Conservation (phyloP, 164 flowering plant genomes). For the Santalum album region DNA sequence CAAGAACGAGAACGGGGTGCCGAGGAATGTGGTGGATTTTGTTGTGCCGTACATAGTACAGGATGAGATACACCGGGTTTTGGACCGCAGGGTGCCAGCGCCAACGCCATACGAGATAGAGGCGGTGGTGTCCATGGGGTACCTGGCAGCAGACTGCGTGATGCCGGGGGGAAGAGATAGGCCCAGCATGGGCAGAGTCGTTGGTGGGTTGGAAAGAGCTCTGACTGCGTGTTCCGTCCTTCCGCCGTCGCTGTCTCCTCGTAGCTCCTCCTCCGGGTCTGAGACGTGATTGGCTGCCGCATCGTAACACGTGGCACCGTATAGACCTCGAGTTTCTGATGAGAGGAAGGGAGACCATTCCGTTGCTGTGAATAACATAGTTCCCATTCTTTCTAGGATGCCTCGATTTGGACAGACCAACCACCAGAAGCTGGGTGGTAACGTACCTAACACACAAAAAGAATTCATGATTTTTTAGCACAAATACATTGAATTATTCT, state of each 20-base stretch:
- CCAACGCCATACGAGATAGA: slow-evolving; percentile 83
- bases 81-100: slow-evolving; percentile 55
- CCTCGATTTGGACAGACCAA: no score
- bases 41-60: slow-evolving; percentile 48
- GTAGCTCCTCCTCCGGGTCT: no score
- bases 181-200: slow-evolving; percentile 65
- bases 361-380: no score
- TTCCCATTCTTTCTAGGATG: no score
- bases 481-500: no score
- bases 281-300: no score
- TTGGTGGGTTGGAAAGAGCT: slow-evolving; percentile 52
- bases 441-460: no score
- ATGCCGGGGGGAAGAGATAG: slow-evolving; percentile 40
- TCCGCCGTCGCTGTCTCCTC: slow-evolving; percentile 8
- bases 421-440: no score
- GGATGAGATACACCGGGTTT: slow-evolving; percentile 52
- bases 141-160: slow-evolving; percentile 75
- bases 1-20: slow-evolving; percentile 33
- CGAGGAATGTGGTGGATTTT: slow-evolving; percentile 72
- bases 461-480: no score
- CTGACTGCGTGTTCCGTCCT: slow-evolving; percentile 40
- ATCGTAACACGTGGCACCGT: no score
- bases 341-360: no score
- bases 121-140: slow-evolving; percentile 58
- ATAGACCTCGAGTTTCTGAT: no score